Evolutionary conservation across 306 rosid genomes (phyloP), one percentile per base, ranked within the genome.

Genomic region (Prunus armeniaca): DNA sequence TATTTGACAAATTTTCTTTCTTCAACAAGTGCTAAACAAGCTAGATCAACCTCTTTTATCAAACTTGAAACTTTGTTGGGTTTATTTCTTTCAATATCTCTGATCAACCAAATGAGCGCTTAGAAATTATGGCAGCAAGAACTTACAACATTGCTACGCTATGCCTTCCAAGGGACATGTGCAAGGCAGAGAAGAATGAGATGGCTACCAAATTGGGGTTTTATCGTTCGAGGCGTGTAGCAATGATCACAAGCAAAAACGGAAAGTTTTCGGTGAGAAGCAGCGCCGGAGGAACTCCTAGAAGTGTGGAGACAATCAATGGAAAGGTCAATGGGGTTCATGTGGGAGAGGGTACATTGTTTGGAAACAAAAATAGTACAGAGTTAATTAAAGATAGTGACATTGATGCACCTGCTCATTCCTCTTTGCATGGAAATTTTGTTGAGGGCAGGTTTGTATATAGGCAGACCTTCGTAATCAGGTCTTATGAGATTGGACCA

Each of bases 401-500:
- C 7, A 74, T 47, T 18, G 89, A 87, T 60, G 34, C 77, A 25
- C 85, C 88, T 71, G 82, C 84, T 70, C 85, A 83, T 61, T 83
- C 85, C 4, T 81, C 81, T 77, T 81, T 88, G 71, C 87, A 80
- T 38, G 98, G 98, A 47, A 87, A 86, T 52, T 93, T 93, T 73
- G 93, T 90, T 47, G 92, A 91, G 82, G 86, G 76, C 2, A 82
- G 56, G 86, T 83, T 89, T 81, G 92, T 93, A 9, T 93, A 76
- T 68, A 79, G 92, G 49, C 93, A 91, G 52, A 86, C 83, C 13
- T 89, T 91, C 67, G 81, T 81, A 22, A 84, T 91, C 64, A 83
- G 93, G 67, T 91, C 97, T 12, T 91, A 91, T 49, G 97, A 91
- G 79, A 91, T 88, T 75, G 97, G 93, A 64, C 93, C 92, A 0